Evolutionary conservation across 2,329 filamentous ascomycete species (phyloP).

Genomic region (Aspergillus costaricaensis): DNA sequence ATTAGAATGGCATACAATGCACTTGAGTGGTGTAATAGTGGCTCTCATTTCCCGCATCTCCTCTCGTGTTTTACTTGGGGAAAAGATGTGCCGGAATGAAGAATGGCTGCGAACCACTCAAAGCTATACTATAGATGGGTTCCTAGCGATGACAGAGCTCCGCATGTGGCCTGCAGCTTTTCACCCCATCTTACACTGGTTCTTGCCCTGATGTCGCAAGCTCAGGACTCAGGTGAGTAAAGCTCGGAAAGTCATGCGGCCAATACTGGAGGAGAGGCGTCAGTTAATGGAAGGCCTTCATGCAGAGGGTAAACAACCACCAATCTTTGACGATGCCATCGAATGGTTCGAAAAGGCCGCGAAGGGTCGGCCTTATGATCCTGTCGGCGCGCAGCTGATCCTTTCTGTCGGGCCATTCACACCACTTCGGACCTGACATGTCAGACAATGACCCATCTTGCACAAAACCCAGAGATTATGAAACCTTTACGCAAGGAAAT

Average conservation of each 20-base stretch:
- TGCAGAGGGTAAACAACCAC: background rate
- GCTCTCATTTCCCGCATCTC: slow-evolving; percentile 10
- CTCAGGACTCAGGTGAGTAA: background rate
- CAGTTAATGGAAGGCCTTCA: background rate
- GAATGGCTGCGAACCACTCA: slow-evolving; percentile 21
- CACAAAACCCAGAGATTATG: background rate
- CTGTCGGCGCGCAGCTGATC: background rate
- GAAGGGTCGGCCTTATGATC: background rate
- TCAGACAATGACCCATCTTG: background rate
- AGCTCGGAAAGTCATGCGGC: background rate
- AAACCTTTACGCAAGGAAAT: background rate
- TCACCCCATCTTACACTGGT: slow-evolving; percentile 1
- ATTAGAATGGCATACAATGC: slow-evolving; percentile 5
- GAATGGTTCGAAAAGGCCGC: slow-evolving; percentile 7
- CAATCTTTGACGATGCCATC: background rate
- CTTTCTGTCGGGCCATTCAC: slow-evolving; percentile 2
- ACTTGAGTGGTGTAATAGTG: background rate
- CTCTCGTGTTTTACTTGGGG: slow-evolving; percentile 18
- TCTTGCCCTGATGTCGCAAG: slow-evolving; percentile 6
- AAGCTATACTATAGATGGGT: slow-evolving; percentile 17
- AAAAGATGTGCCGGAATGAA: slow-evolving; percentile 20
- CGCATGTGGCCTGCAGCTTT: slow-evolving; percentile 3
- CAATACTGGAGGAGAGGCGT: background rate
- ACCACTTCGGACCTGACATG: background rate
- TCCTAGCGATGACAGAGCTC: slow-evolving; percentile 21